Conservation (phyloP, 805 yeast species). For the Candida sithepensis region DNA sequence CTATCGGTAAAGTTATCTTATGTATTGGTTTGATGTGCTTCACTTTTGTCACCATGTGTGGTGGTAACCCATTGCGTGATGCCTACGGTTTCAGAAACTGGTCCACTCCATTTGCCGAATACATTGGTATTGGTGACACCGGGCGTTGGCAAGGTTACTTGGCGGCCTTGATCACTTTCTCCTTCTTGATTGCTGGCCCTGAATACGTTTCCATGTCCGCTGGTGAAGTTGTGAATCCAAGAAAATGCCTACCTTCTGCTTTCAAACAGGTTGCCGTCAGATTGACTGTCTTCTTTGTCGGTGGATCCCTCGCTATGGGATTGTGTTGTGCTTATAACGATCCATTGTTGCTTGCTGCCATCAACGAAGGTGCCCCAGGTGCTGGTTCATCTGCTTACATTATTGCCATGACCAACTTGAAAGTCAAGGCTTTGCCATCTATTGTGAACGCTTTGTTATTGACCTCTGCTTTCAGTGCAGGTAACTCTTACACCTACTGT, state of each 20-base stretch:
- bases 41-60: constrained; percentile 46
- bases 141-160: constrained; percentile 46
- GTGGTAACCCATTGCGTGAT: constrained; percentile 46
- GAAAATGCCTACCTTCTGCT: constrained; percentile 45
- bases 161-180: constrained; percentile 38
- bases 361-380: constrained; percentile 35
- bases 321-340: constrained; percentile 43
- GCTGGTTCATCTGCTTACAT: constrained; percentile 48
- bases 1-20: constrained; percentile 40
- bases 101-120: constrained; percentile 32
- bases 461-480: constrained; percentile 46
- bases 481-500: constrained; percentile 45
- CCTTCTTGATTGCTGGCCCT: constrained; percentile 46
- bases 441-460: constrained; percentile 42
- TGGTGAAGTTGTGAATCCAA: constrained; percentile 45
- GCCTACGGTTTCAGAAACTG: constrained; percentile 34
- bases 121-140: constrained; percentile 37
- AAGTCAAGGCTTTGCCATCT: constrained; percentile 40
- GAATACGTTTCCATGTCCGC: constrained; percentile 47
- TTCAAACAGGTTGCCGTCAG: constrained; percentile 44
- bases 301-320: constrained; percentile 46
- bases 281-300: constrained; percentile 42
- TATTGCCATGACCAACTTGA: constrained; percentile 44
- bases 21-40: constrained; percentile 42
- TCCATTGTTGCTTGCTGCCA: constrained; percentile 32